Base-by-base conservation (phyloP, 305 asterid species). In the Solanum hybrid region DNA sequence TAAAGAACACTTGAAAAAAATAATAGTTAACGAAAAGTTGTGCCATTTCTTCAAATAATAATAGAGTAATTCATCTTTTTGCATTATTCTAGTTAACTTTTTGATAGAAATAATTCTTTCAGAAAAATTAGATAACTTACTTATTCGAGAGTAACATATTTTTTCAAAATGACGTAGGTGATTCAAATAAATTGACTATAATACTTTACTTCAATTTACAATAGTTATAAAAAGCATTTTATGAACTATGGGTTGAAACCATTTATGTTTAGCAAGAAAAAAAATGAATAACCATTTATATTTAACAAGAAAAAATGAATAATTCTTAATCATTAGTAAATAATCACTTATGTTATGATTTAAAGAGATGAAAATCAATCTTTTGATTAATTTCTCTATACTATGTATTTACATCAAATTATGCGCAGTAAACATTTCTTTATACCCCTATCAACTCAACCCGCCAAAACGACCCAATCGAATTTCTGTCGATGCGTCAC, bases 401-500 rank as follows among this genome's bases (percentile, higher is more conserved):
- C 71, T 60, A 1, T 0, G 10, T 60, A 60, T 69, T 26, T 69
- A 69, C 17, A 24, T 11, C 76, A 69, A 69, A 69, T 56, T 19
- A 19, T 56, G 69, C 0, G 69, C 69, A 60, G 2, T 6, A 12
- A 12, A 13, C 15, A 17, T 38, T 38, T 79, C 1, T 37, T 40
- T 26, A 37, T 71, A 19, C 69, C 0, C 5, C 26, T 72, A 24
- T 72, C 8, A 87, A 66, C 1, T 64, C 34, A n/a, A 87, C 73
- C 69, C 73, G 85, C 86, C 89, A 87, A 40, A 51, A 51, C 73
- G 73, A 36, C 26, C 4, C 86, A 60, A 86, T 36, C 81, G 37
- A 86, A 85, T 86, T 31, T 88, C 45, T 56, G 91, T 82, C 91
- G 88, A 91, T 91, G 92, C 89, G 80, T 88, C 90, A 71, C 84